Evolutionary conservation across 306 rosid species (phyloP).

Genomic region (Begonia peltatifolia): DNA sequence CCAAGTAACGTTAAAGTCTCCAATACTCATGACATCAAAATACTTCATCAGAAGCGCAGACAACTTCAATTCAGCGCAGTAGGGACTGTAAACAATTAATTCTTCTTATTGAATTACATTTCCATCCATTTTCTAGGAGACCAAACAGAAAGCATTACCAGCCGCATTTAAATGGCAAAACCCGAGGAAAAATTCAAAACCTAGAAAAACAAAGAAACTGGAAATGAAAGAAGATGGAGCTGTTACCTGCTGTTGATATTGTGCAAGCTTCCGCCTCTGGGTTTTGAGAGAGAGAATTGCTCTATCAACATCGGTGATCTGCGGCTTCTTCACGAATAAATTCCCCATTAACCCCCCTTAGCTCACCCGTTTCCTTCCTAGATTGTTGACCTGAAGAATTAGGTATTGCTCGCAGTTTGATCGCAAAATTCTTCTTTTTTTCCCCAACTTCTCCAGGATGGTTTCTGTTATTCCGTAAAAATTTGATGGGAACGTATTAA

Average conservation of each 20-base stretch:
- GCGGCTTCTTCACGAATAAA: conserved; percentile 83
- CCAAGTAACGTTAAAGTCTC: too few species aligned
- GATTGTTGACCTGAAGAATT: too few species aligned
- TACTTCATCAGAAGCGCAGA: too few species aligned
- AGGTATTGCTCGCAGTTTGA: too few species aligned
- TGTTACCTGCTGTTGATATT: conserved; percentile 75
- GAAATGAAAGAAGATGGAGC: neutral
- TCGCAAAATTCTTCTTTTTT: neutral
- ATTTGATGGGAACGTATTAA: neutral
- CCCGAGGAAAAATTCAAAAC: neutral
- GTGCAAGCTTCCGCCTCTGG: conserved; percentile 89
- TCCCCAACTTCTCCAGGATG: neutral
- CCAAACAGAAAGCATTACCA: too few species aligned
- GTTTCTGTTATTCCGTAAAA: neutral
- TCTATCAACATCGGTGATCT: conserved; percentile 88
- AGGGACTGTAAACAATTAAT: too few species aligned
- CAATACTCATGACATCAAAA: too few species aligned
- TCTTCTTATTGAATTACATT: too few species aligned
- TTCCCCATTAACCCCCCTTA: conserved; percentile 46
- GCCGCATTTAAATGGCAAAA: neutral
- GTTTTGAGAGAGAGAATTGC: conserved; percentile 94
- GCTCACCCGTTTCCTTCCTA: too few species aligned
- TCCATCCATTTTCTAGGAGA: too few species aligned
- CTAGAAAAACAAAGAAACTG: conserved; percentile 1
- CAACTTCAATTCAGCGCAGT: too few species aligned